These are phyloP conservation scores for Trichoderma sp. DNA, from an alignment of 2,329 filamentous ascomycete genomes.

Conservation along the genomic window DNA sequence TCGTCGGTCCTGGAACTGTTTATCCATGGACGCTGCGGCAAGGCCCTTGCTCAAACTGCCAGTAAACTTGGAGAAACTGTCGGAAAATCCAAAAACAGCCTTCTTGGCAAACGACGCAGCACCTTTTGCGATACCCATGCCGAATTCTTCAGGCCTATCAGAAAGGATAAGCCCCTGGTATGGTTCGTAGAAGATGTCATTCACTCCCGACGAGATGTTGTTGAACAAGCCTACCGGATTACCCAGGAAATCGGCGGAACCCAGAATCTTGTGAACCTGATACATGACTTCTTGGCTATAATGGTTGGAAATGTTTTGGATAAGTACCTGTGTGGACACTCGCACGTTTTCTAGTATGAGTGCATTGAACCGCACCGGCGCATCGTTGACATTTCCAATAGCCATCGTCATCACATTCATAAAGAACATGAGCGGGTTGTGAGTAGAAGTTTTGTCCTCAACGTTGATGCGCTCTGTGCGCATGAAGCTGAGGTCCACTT, in stretches of 20 bases:
- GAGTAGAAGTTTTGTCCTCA: slow-evolving; percentile 87
- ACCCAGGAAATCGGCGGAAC: slow-evolving; percentile 94
- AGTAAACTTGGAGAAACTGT: slow-evolving; percentile 97
- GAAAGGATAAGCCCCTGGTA: slow-evolving; percentile 98
- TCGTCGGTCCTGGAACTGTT: slow-evolving; percentile 95
- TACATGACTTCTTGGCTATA: slow-evolving; percentile 96
- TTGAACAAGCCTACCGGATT: slow-evolving; percentile 98
- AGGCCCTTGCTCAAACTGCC: slow-evolving; percentile 96
- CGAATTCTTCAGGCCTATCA: slow-evolving; percentile 91
- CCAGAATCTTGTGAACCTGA: slow-evolving; percentile 95
- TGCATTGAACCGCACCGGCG: slow-evolving; percentile 89
- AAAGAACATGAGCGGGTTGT: slow-evolving; percentile 97
- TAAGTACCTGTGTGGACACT: slow-evolving; percentile 80
- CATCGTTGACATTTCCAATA: slow-evolving; percentile 98
- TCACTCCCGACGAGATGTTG: slow-evolving; percentile 94
- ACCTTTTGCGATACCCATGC: slow-evolving; percentile 92
- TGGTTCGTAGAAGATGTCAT: slow-evolving; percentile 98
- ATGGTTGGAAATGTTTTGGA: slow-evolving; percentile 86
- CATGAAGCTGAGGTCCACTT: slow-evolving; percentile 95
- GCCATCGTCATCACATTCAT: slow-evolving; percentile 99
- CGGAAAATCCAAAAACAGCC: slow-evolving; percentile 94
- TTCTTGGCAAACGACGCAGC: slow-evolving; percentile 98
- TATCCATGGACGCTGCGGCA: slow-evolving; percentile 92
- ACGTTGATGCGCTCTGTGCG: slow-evolving; percentile 95
- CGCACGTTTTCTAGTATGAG: slow-evolving; percentile 93